Percentiles rank a stretch among this genome's conserved stretches.
phyloP scores from a whole-genome alignment of 2,329 filamentous ascomycete genomes.

The Myriosclerotinia scirpicola region DNA sequence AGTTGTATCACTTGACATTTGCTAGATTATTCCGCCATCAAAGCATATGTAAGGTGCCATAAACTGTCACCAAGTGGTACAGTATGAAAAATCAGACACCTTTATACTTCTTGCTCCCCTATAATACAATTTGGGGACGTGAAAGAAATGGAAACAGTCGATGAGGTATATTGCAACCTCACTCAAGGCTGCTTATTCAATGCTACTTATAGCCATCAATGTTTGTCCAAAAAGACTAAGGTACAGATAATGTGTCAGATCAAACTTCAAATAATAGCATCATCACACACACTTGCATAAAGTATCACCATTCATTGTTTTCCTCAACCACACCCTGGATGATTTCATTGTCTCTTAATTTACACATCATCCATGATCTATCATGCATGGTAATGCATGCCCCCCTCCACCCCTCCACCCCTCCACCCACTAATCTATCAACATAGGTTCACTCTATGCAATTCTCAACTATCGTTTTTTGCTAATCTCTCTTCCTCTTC shows the following conservation, averaged over 20 bases:
- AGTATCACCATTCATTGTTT: background rate
- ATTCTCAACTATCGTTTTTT: background rate
- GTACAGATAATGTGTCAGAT: too few relatives aligned
- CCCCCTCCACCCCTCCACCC: too few relatives aligned
- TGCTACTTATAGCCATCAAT: background rate
- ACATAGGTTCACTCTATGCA: constrained; percentile 17
- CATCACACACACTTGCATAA: background rate
- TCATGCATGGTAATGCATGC: background rate
- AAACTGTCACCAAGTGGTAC: background rate
- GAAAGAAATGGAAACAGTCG: background rate
- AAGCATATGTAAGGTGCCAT: background rate
- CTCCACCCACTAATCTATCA: constrained; percentile 12
- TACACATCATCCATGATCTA: constrained; percentile 16
- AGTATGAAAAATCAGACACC: background rate
- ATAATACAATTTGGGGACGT: background rate
- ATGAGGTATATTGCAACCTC: background rate
- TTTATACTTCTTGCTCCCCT: background rate
- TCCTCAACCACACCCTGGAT: background rate
- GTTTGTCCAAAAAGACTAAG: background rate
- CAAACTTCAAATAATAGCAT: background rate
- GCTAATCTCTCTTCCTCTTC: background rate
- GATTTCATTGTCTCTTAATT: constrained; percentile 22
- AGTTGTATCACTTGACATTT: constrained; percentile 1
- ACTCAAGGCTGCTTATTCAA: background rate
- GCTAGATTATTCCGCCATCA: background rate